Base-by-base conservation (phyloP, 2,329 filamentous ascomycete species). In the Coniochaeta ligniaria region DNA sequence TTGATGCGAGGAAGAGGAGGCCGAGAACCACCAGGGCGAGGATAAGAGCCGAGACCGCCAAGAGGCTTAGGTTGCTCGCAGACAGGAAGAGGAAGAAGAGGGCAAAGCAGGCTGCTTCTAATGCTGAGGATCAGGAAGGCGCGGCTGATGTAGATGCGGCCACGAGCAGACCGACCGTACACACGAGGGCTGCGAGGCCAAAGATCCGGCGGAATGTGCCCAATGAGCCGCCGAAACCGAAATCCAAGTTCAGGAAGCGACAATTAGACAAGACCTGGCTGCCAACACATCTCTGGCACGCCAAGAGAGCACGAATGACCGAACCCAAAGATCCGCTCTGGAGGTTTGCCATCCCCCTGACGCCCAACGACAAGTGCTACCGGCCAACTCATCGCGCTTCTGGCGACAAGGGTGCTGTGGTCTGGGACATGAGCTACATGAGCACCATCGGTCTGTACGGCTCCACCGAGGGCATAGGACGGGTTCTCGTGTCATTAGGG, bases 351-450 rank as follows among this genome's bases (percentile, higher is more conserved):
- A 78, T 98, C 26, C 92, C 93, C 0, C 73, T 96, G 64, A 92
- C 90, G 5, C 92, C 94, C 0, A 96, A 90, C 31, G 88, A 92
- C 70, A 99, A 99, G 78, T 87, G 89, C 58, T 97, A 97, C 71
- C 82, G 95, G 58, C 86, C 91, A 54, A 95, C 91, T 0, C 92
- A 98, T 76, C 86, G 93, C 64, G 88, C 91, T 24, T 85, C 87
- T 59, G 86, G 87, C 31, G 82, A 88, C 59, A 85, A 88, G 65
- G 93, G 95, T 6, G 89, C 89, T 24, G 80, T 98, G 50, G 87
- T 87, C 1, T 98, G 94, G 92, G 95, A 99, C 74, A 91, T 86
- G 79, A 98, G 93, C 72, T 99, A 97, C 71, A 89, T 95, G 78
- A 90, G 91, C 66, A 96, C 92, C 1, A 89, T 98, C 65, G 83